phyloP scores from a whole-genome alignment of 164 flowering plant species.

The Euptelea pleiosperma region DNA sequence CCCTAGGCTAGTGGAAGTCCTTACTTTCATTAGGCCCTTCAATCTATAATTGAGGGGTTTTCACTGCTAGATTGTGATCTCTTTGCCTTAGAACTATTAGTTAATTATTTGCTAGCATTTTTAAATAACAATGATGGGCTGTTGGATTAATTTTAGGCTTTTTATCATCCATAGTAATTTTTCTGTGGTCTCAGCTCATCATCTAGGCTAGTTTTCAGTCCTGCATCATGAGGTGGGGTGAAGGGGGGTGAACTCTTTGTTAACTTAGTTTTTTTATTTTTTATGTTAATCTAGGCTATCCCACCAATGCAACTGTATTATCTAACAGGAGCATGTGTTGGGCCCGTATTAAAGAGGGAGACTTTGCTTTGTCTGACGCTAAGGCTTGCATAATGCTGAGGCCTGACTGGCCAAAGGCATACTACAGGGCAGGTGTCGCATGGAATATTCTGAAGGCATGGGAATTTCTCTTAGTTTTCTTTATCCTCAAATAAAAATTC shows the following conservation, averaged over 20 bases:
- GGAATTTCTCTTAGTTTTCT: not conserved
- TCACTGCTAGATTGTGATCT: no score
- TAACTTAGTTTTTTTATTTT: not conserved
- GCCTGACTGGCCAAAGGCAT: slow-evolving; percentile 18
- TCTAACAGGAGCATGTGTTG: slow-evolving; percentile 20
- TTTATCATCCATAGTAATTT: no score
- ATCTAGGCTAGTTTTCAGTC: no score
- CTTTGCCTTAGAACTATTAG: no score
- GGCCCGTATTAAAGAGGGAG: slow-evolving; percentile 10
- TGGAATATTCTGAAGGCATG: slow-evolving; percentile 3
- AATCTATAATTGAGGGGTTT: no score
- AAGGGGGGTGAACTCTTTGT: not conserved
- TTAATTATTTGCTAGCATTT: no score
- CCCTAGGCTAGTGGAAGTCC: no score
- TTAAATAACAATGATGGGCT: no score
- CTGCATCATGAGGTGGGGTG: no score
- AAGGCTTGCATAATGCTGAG: slow-evolving; percentile 2
- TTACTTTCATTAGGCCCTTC: no score
- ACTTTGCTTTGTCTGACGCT: slow-evolving; percentile 12
- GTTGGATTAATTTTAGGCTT: no score
- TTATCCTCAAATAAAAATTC: not conserved
- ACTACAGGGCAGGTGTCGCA: slow-evolving; percentile 19
- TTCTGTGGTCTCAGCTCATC: no score
- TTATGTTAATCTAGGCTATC: not conserved
- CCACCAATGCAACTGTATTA: slow-evolving; percentile 6